Evolutionary conservation across 345 rosid species (phyloP), one percentile per base, ranked within the genome.

Genomic region (Syzygium aromaticum): DNA sequence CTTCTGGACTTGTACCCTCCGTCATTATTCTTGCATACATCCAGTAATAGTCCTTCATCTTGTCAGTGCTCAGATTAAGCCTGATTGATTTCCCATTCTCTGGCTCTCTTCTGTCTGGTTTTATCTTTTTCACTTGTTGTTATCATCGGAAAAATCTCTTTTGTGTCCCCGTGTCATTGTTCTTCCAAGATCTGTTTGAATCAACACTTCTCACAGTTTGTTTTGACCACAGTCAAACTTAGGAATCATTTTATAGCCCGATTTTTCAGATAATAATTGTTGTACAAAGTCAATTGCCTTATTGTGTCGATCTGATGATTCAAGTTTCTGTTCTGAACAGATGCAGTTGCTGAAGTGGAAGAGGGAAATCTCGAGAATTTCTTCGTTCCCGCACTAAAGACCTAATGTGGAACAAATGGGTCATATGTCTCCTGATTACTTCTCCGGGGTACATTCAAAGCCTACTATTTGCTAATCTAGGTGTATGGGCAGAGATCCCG

Each of bases 271-370:
- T 80, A 43, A 54, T 52, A 28, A 63, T 84, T 67, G 22, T 38
- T 67, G 10, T 84, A 19, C 27, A 30, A 13, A 27, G 54, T 73
- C 43, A 46, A 59, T 80, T 25, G 46, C 52, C 23, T 82, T 19
- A 67, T 17, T 87, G 92, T 93, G 90, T 92, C 93, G 86, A 91
- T 91, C 96, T 95, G 98, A 93, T 95, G 86, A 92, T 90, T 92
- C 89, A 86, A 91, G 88, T 92, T 92, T 93, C 91, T 92, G 87
- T 87, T 90, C 91, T 93, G 85, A 87, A 88, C 98, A 96, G 98
- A 98, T 93, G 89, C 87, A 27, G 80, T 89, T 86, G 92, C 92
- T 54, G 95, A 90, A 92, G 92, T 87, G 93, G 94, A 92, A 92
- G 94, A 90, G 86, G 95, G 90, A 92, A 67, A 90, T 93, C 92